Percentiles rank a stretch among this genome's conserved stretches.
phyloP scores from a whole-genome alignment of 176 grass and related monocot species.

The Bolboschoenus planiculmis region DNA sequence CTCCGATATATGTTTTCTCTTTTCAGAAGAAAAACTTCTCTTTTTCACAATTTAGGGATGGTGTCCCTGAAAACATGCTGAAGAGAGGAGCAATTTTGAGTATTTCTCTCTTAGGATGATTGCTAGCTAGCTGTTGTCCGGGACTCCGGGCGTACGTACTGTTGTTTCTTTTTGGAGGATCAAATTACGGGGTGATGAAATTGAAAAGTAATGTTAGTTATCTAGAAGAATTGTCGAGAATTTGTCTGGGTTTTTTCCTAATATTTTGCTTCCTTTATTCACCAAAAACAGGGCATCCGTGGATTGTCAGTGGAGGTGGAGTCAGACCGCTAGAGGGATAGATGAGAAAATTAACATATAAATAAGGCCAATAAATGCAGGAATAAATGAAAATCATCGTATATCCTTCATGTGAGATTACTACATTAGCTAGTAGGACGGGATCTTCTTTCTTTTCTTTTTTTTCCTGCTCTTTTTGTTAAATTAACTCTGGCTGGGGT shows the following conservation, averaged over 20 bases:
- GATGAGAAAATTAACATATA: background rate
- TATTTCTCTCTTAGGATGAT: conserved; percentile 9
- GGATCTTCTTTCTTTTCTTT: background rate
- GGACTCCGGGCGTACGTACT: background rate
- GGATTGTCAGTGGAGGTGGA: conserved; percentile 60
- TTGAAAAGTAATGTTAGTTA: background rate
- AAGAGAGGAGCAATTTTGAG: conserved; percentile 9
- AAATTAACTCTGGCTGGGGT: background rate
- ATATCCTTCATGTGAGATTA: background rate
- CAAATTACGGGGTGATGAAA: background rate
- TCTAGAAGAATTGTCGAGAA: background rate
- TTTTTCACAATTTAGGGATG: conserved; percentile 18
- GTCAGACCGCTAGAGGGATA: conserved; percentile 11
- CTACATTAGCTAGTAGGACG: background rate
- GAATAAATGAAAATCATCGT: background rate
- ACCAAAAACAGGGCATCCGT: conserved; percentile 78
- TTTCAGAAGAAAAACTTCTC: background rate
- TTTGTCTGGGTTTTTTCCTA: background rate
- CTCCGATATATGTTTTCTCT: background rate
- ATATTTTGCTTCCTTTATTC: background rate
- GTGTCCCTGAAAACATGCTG: conserved; percentile 3
- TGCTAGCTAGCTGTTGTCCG: background rate
- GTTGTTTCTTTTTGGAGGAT: background rate
- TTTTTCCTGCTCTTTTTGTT: background rate
- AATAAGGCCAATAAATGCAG: background rate